phyloP scores from a whole-genome alignment of 2,329 filamentous ascomycete genomes.

The Pyrenochaeta sp. region DNA sequence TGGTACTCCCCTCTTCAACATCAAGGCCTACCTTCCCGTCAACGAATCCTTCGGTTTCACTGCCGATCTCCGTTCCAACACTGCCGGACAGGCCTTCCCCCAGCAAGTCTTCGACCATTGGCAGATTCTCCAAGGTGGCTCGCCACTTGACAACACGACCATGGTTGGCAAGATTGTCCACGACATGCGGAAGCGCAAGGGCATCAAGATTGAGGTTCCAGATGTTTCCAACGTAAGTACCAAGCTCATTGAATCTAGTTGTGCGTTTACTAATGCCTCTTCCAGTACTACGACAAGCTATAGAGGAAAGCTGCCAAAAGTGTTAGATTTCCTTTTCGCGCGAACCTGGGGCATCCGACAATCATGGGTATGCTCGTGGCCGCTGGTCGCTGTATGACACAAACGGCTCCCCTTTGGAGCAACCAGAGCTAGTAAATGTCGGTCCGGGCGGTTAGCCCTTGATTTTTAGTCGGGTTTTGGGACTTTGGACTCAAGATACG shows the following conservation, averaged over 20 bases:
- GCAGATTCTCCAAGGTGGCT: constrained; percentile 94
- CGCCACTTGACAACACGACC: constrained; percentile 81
- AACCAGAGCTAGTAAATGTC: constrained; percentile 48
- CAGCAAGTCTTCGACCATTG: constrained; percentile 99
- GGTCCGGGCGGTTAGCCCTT: constrained; percentile 46
- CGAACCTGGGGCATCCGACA: constrained; percentile 43
- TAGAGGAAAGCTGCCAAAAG: constrained; percentile 65
- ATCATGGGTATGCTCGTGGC: constrained; percentile 47
- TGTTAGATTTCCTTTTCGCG: constrained; percentile 55
- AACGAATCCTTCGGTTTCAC: constrained; percentile 99
- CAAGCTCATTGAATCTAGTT: background rate
- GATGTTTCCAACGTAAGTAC: constrained; percentile 91
- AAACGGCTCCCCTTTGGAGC: constrained; percentile 41
- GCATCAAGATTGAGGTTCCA: constrained; percentile 95
- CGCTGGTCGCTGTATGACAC: constrained; percentile 44
- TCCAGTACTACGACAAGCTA: constrained; percentile 98
- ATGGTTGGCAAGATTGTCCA: constrained; percentile 85
- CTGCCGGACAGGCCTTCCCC: constrained; percentile 97
- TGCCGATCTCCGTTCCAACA: constrained; percentile 91
- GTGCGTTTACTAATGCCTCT: constrained; percentile 50
- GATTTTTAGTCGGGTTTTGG: constrained; percentile 35
- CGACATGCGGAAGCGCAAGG: constrained; percentile 98
- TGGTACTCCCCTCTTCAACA: constrained; percentile 98
- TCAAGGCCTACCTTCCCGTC: constrained; percentile 97
- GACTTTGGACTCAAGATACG: constrained; percentile 41